Conservation (phyloP, 1,139 yeast species). For the Magnusiomyces starmeri region DNA sequence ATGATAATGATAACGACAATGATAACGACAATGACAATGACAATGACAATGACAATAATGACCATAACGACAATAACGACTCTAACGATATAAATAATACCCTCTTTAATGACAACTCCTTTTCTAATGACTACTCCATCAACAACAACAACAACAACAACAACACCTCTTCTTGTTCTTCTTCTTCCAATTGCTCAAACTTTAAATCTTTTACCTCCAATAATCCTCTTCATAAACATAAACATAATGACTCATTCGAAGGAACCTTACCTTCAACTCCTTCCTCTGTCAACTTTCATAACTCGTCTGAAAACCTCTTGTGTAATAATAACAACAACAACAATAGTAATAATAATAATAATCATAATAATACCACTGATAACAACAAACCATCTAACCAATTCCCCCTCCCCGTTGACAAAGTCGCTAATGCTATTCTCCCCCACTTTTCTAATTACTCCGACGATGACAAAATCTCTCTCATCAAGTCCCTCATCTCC, state of each 20-base stretch:
- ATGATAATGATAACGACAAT: conserved; percentile 4
- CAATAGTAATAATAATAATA: background rate
- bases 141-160: too few species aligned
- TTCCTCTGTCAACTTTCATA: conserved; percentile 2
- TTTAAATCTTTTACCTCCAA: too few species aligned
- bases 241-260: background rate
- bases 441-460: conserved; percentile 11
- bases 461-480: conserved; percentile 14
- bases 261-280: conserved; percentile 10
- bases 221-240: background rate
- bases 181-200: too few species aligned
- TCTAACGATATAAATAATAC: background rate
- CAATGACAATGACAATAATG: background rate
- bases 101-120: background rate
- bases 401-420: conserved; percentile 7
- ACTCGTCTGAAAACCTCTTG: background rate
- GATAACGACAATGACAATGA: background rate
- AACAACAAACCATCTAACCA: conserved; percentile 3
- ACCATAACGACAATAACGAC: background rate
- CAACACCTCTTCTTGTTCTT: too few species aligned
- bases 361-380: background rate
- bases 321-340: background rate
- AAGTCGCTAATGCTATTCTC: conserved; percentile 7
- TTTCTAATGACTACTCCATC: too few species aligned
- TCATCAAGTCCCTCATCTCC: conserved; percentile 11